A percentile compares a stretch with the other conserved stretches of the same genome.
Conservation (phyloP, 2,329 filamentous ascomycete genomes). For the Sarocladiaceae sp. region DNA sequence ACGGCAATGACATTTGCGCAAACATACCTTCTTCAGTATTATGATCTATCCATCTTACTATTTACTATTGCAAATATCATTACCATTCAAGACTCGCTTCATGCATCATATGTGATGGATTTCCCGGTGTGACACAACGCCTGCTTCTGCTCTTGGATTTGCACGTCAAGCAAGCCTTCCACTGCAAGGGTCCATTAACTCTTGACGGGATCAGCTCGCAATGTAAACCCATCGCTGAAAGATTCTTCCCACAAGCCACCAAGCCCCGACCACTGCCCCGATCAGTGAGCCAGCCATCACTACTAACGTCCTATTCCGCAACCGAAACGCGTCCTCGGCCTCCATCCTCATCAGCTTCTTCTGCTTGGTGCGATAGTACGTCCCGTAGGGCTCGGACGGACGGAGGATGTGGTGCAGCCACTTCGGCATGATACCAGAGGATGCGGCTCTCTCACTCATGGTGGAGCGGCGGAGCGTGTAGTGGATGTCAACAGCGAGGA, state of each 20-base stretch:
- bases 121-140: too few relatives aligned
- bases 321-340: constrained; percentile 55
- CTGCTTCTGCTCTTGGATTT: too few relatives aligned
- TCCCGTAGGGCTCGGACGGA: constrained; percentile 29
- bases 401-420: constrained; percentile 38
- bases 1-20: constrained; percentile 5
- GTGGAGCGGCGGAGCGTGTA: constrained; percentile 45
- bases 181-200: too few relatives aligned
- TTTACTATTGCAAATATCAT: too few relatives aligned
- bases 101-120: background rate
- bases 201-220: too few relatives aligned
- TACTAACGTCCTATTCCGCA: constrained; percentile 48
- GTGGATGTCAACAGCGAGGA: constrained; percentile 54
- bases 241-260: background rate
- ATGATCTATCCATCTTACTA: too few relatives aligned
- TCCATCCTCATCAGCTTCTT: constrained; percentile 56
- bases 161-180: too few relatives aligned
- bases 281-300: constrained; percentile 32
- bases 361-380: constrained; percentile 50
- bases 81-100: too few relatives aligned
- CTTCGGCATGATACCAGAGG: constrained; percentile 22
- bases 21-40: constrained; percentile 1
- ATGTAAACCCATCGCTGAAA: background rate
- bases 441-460: constrained; percentile 26
- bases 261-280: constrained; percentile 8